Base-by-base conservation (phyloP, 257 asterid species). In the Schizonepeta tenuifolia region DNA sequence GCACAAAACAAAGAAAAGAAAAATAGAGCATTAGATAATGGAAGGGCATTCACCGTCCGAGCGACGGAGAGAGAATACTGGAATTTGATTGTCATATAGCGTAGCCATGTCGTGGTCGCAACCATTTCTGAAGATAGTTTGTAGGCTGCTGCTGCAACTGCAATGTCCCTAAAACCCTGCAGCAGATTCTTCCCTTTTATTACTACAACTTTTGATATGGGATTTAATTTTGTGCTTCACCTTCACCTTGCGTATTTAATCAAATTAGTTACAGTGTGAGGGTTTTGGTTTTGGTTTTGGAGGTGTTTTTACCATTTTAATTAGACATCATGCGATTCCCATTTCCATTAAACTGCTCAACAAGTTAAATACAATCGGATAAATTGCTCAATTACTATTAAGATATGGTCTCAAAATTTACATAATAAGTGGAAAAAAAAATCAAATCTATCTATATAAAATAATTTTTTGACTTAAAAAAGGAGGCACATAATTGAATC, bases 31-130 rank as follows among this genome's bases (percentile, higher is more conserved):
- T 4, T 49, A 47, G 43, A 51, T 51, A 8, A 3, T 24, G 7
- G 62, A 40, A 24, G 36, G 67, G 67, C 41, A 14, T 1, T 70
- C 53, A 89, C 98, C 97, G 77, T 84, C 43, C 73, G 61, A 71
- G 89, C 83, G 69, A 83, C 71, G 58, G 81, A 56, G 51, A 81
- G 54, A 2, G 96, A 81, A 72, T 92, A 92, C 2, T 87, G 90
- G 65, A 81, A 26, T 72, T 86, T 88, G 80, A 60, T 78, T 67
- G 71, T 66, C 8, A 81, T 20, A 75, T 92, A 92, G 33, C 98
- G 96, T 33, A 85, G 51, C 91, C 92, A 76, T 15, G 90, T 90
- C 4, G 83, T 67, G 5, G 80, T n/a, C 67, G 85, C 86, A 71
- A 90, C 95, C 98, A 93, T 93, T 60, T 75, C 76, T 22, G 4